These are phyloP conservation scores for Suhomyces anneliseae DNA, from an alignment of 1,139 yeast genomes.

Conservation along the genomic window DNA sequence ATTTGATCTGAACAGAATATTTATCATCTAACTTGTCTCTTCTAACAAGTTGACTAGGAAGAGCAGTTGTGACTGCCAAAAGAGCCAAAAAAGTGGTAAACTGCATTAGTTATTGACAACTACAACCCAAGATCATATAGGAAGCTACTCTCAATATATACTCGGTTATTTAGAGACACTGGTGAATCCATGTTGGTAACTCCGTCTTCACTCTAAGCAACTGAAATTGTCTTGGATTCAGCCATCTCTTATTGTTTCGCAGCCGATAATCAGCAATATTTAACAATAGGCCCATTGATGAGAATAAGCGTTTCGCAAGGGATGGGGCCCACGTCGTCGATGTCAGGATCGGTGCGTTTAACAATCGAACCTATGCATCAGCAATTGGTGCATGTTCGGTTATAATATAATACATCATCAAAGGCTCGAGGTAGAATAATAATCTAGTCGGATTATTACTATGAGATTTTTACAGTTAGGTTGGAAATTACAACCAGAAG, in stretches of 20 bases:
- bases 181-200: not conserved
- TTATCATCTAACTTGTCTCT: conserved; percentile 4
- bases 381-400: no score
- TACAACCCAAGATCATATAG: no score
- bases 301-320: conserved; percentile 1
- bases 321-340: not conserved
- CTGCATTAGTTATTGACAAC: not conserved
- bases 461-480: no score
- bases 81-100: not conserved
- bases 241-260: conserved; percentile 3
- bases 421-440: no score
- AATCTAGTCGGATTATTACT: no score
- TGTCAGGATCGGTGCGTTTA: not conserved
- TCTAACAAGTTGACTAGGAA: conserved; percentile 2
- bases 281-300: not conserved
- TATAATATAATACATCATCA: no score
- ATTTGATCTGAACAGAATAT: conserved; percentile 17
- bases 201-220: not conserved
- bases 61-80: conserved; percentile 2
- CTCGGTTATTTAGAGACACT: no score
- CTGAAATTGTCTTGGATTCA: not conserved
- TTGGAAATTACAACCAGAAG: no score
- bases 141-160: no score
- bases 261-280: conserved; percentile 2
- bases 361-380: not conserved